Conservation (phyloP, 495 filamentous ascomycete genomes). For the Copromyces sp. region DNA sequence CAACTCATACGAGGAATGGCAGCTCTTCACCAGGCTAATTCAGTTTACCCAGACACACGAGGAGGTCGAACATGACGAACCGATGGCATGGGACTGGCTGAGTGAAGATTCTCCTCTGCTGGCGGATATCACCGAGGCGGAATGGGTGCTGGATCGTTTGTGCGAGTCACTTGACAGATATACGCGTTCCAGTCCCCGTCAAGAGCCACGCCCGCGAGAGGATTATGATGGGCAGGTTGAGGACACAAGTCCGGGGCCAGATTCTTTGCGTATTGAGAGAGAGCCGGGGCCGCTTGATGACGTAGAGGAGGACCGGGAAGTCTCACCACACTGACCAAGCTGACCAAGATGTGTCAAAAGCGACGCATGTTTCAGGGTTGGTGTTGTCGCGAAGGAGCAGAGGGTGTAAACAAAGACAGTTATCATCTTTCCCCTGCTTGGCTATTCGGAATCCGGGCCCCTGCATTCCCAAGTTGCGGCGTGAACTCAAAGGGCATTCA, state of each 20-base stretch:
- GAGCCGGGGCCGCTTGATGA: not conserved
- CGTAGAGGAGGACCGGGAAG: not conserved
- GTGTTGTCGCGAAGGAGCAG: not conserved
- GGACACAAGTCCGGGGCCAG: not conserved
- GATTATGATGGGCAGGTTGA: not conserved
- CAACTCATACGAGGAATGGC: conserved; percentile 68
- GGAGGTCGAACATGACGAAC: conserved; percentile 26
- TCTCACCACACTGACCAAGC: not conserved
- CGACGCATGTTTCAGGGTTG: not conserved
- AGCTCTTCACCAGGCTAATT: conserved; percentile 45
- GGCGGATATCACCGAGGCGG: conserved; percentile 39
- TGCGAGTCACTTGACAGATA: conserved; percentile 40
- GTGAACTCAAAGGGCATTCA: not conserved
- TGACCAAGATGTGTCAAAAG: not conserved
- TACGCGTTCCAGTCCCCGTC: conserved; percentile 4
- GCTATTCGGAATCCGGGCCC: not conserved
- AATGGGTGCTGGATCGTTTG: conserved; percentile 56
- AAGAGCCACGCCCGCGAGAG: not conserved
- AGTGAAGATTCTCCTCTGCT: conserved; percentile 56
- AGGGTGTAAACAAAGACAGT: not conserved
- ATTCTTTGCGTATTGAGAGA: not conserved
- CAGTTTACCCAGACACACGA: conserved; percentile 18
- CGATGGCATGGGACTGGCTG: conserved; percentile 60
- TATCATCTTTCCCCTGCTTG: not conserved
- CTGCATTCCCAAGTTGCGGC: not conserved